These are phyloP conservation scores for Metarhizium rileyi DNA, from an alignment of 2,329 filamentous ascomycete genomes.

Conservation along the genomic window DNA sequence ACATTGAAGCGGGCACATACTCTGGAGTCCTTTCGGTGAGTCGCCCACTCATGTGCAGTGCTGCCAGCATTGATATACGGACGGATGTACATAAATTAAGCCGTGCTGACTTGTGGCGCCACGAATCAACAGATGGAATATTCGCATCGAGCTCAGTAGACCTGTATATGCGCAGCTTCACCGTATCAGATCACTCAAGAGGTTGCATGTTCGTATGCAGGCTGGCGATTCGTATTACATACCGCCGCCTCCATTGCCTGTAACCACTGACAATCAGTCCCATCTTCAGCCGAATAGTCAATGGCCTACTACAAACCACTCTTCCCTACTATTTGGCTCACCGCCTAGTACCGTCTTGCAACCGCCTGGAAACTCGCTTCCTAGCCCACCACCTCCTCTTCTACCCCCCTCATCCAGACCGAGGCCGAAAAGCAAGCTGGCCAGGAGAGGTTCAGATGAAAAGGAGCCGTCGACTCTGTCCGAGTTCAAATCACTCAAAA, in stretches of 20 bases:
- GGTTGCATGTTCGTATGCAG: constrained; percentile 50
- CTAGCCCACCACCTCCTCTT: constrained; percentile 19
- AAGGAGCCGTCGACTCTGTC: constrained; percentile 44
- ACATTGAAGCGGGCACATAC: constrained; percentile 44
- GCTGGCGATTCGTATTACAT: constrained; percentile 45
- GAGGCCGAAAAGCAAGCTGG: constrained; percentile 20
- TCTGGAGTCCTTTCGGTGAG: constrained; percentile 48
- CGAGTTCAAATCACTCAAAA: constrained; percentile 45
- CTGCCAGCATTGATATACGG: not conserved
- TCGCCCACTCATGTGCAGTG: not conserved
- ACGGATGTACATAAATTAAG: not conserved
- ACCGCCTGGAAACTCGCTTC: constrained; percentile 8
- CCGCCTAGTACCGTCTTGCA: constrained; percentile 12
- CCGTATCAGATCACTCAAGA: constrained; percentile 38
- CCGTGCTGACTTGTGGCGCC: constrained; percentile 3
- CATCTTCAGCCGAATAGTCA: constrained; percentile 26
- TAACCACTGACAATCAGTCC: constrained; percentile 15
- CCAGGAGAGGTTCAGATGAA: constrained; percentile 20
- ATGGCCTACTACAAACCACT: constrained; percentile 18
- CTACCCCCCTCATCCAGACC: constrained; percentile 27
- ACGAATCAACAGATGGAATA: constrained; percentile 43
- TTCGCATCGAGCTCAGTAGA: constrained; percentile 51
- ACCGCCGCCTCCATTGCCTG: constrained; percentile 35
- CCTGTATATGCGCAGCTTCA: constrained; percentile 49
- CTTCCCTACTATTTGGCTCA: constrained; percentile 11